Evolutionary conservation across 768 basidiomycete species (phyloP).

Genomic region (Hericium erinaceus): DNA sequence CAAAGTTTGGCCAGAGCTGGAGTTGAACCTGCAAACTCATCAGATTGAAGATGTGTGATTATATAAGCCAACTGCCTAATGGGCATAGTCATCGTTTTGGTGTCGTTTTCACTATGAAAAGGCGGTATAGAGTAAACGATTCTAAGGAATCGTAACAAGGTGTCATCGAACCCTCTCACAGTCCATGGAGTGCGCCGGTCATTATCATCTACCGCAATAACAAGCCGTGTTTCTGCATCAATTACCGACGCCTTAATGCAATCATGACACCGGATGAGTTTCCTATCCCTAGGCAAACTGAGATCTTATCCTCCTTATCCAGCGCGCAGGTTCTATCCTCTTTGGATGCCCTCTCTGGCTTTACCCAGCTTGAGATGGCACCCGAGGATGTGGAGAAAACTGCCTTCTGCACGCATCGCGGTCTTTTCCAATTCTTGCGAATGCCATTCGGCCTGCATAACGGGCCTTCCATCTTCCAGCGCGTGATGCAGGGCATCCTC

Average conservation of each 20-base stretch:
- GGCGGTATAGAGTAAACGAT: no score
- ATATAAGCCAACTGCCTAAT: no score
- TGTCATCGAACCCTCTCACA: conserved; percentile 31
- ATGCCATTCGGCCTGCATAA: conserved; percentile 30
- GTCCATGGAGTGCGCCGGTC: conserved; percentile 27
- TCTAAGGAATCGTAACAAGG: no score
- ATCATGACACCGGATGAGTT: conserved; percentile 16
- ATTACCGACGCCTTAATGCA: conserved; percentile 23
- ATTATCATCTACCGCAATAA: conserved; percentile 29
- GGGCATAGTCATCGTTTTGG: no score
- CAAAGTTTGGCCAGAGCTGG: no score
- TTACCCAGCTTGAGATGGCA: no score
- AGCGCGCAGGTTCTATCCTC: conserved; percentile 10
- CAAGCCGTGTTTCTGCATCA: conserved; percentile 28
- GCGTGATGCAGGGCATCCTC: conserved; percentile 26
- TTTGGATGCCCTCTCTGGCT: no score
- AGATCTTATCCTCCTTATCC: conserved; percentile 18
- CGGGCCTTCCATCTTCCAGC: conserved; percentile 30
- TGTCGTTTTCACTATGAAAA: no score
- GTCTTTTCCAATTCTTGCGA: conserved; percentile 30
- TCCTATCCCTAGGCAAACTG: conserved; percentile 14
- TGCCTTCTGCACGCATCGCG: conserved; percentile 30
- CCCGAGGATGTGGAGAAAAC: conserved; percentile 17
- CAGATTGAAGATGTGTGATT: no score
- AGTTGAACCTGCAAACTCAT: no score